Conservation (phyloP, 371 early-diverging fungal species). For the Haplosporangium sp. region DNA sequence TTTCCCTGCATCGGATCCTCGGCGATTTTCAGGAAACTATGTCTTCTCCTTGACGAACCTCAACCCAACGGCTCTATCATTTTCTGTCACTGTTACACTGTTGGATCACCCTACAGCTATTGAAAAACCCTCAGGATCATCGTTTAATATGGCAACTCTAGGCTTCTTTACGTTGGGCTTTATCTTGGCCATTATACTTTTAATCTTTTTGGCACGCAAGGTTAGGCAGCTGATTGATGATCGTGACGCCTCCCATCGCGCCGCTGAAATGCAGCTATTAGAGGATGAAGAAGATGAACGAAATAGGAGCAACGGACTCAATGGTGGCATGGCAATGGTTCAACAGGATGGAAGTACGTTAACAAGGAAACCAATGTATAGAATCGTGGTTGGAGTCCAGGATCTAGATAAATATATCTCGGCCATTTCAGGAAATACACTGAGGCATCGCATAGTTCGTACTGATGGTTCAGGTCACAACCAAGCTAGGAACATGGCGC, state of each 20-base stretch:
- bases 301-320: conserved; percentile 10
- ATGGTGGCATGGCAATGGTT: conserved; percentile 25
- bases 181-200: conserved; percentile 28
- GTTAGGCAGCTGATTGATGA: conserved; percentile 52
- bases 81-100: conserved; percentile 29
- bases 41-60: conserved; percentile 50
- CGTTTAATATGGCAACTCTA: conserved; percentile 48
- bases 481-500: neutral
- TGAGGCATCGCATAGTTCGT: conserved; percentile 18
- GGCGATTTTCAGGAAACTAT: conserved; percentile 51
- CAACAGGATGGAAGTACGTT: conserved; percentile 20
- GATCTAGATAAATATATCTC: conserved; percentile 10
- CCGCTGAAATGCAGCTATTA: conserved; percentile 39
- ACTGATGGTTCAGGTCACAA: neutral
- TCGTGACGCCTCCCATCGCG: conserved; percentile 40
- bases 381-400: conserved; percentile 50
- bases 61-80: conserved; percentile 29
- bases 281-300: conserved; percentile 41
- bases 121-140: conserved; percentile 13
- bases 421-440: conserved; percentile 16
- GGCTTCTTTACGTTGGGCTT: conserved; percentile 51
- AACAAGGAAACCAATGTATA: conserved; percentile 42
- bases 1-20: conserved; percentile 39
- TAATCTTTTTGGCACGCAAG: conserved; percentile 46
- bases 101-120: conserved; percentile 30